Base-by-base conservation (phyloP, 495 filamentous ascomycete species). In the Astrocystis sublimbata region DNA sequence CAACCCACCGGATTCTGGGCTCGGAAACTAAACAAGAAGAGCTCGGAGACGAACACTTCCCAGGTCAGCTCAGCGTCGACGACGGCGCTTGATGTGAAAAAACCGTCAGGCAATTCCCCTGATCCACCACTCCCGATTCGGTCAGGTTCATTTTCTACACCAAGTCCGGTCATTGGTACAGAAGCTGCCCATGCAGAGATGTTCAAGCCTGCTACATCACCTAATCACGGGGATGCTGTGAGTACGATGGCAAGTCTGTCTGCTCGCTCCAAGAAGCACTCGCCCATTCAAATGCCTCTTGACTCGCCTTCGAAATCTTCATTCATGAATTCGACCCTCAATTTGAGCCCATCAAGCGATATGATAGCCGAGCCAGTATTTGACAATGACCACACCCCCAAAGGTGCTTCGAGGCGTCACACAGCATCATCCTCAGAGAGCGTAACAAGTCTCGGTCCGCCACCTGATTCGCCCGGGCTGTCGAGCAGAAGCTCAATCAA, bases 161-260 rank as follows among this genome's bases (percentile, higher is more conserved):
- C 75, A 30, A 75, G 75, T 47, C 47, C 68, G 1, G 70, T 70
- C 42, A 67, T 71, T 54, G 60, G 68, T 17, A 71, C 70, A 13
- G 70, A 71, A 40, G 58, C 65, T 7, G 53, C 70, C 5, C 68
- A 75, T 19, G 70, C 72, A 36, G 68, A 73, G 35, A 61, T 67
- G 19, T 70, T 73, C 43, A 71, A 68, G 46, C 70, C 72, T 15
- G 65, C 66, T 12, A 52, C 66, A n/a, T 69, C 70, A 30, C 68
- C 72, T 47, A 80, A 85, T 55, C 78, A 83, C 54, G 78, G 79
- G 58, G 79, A 83, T 71, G 88, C 87, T 12, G 73, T 85, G 19
- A 83, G 76, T 64, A 72, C 80, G 8, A 90, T 91, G 81, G 86
- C 86, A 57, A 86, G 83, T 30, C 86, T 92, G 15, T 85, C 86